Evolutionary conservation across 2,329 filamentous ascomycete genomes (phyloP).

Genomic region (Cladophialophora chaetospira): DNA sequence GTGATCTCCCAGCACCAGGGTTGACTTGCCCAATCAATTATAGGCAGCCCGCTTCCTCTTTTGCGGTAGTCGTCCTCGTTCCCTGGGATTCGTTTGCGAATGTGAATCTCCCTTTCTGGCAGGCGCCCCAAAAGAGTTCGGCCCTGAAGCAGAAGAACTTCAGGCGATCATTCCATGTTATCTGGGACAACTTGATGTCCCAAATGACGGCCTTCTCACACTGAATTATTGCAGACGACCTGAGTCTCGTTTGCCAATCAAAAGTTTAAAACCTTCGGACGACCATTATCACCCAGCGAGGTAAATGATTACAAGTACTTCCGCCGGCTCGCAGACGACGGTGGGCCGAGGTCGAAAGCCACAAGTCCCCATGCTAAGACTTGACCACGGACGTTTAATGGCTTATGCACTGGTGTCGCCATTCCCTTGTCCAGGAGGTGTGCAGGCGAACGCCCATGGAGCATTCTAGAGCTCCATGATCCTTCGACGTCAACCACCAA

Average conservation of each 20-base stretch:
- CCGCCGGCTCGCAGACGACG: no score
- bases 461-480: background rate
- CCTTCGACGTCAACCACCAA: conserved; percentile 4
- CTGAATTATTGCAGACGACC: no score
- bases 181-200: no score
- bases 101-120: conserved; percentile 1
- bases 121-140: conserved; percentile 4
- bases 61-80: background rate
- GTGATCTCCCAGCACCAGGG: background rate
- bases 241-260: no score
- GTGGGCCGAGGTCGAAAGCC: background rate
- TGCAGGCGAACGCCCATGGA: background rate
- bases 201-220: no score
- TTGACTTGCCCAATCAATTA: background rate
- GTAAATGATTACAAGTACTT: no score
- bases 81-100: background rate
- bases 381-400: conserved; percentile 14
- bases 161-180: no score
- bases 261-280: no score
- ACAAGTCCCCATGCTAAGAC: background rate
- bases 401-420: conserved; percentile 15
- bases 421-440: conserved; percentile 6
- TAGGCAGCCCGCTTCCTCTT: conserved; percentile 6
- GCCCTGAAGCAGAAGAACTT: no score
- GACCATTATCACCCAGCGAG: background rate